Evolutionary conservation across 495 filamentous ascomycete species (phyloP), one percentile per base, ranked within the genome.

Genomic region (Hypoxylon intermedium): DNA sequence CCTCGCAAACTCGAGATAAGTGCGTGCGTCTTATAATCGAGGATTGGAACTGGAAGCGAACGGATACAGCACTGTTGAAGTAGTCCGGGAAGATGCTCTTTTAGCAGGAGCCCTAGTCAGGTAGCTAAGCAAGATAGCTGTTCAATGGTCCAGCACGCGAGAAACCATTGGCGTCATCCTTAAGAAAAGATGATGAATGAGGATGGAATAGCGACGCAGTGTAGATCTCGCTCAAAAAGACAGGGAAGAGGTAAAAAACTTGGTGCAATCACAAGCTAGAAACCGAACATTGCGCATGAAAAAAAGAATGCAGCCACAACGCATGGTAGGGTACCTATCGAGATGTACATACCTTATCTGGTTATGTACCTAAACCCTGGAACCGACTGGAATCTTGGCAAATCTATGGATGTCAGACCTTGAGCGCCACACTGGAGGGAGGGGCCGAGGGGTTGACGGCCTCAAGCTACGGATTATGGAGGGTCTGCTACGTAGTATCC

Each of bases 231-330:
- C 40, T 48, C 38, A 13, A 15, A 13, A 15, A 23, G 43, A 44
- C 20, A 41, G 23, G 53, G 20, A 33, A 60, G 49, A 46, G 16
- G 38, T 46, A 28, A 45, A 16, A 41, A 56, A 19, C 20, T 56
- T 26, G 4, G 24, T 4, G 24, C 45, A 60, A 65, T 65, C 56
- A 65, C 62, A 65, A 43, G 55, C 61, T 44, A 43, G 37, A 57
- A 52, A 37, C n/a, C 33, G 50, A 26, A 31, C 18, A 40, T 23
- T 23, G 13, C 34, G 40, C 52, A 57, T 42, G 12, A 45, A 38
- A 24, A 53, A 58, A 37, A 13, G 12, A 9, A 46, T 53, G 53
- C 49, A 63, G 60, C 60, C 60, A 63, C 60, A 60, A 48, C 48
- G 24, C 50, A 26, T 61, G 44, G 43, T 37, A 37, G 15, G 11